Evolutionary conservation across 2,329 filamentous ascomycete species (phyloP), one percentile per base, ranked within the genome.

Genomic region (Colletotrichum spaethianum): DNA sequence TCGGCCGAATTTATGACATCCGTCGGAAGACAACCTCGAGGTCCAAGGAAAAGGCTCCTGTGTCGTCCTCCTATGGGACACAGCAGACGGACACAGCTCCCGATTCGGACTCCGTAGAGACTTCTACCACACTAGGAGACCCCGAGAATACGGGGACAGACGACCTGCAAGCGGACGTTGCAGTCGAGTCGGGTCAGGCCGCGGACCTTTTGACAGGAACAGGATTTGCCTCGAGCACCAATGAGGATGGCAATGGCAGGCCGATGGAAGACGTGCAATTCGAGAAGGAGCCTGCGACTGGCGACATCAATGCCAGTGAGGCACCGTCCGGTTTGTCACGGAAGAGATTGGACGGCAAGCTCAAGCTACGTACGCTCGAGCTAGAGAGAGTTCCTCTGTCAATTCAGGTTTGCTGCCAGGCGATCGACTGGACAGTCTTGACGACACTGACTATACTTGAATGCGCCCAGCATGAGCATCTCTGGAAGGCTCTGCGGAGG

Each of bases 301-400:
- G 53, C 3, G 46, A 7, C 53, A 31, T 28, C 12, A 42, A 55
- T 31, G 42, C 9, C 28, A 31, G 28, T 8, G 40, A 74, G 74
- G 38, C 60, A 7, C 12, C 36, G 4, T 48, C 52, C 44, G 11
- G 12, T 2, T 31, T 74, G 48, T 78, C 75, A 56, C 79, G 82
- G 74, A 84, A 84, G 52, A 80, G 83, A 26, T 80, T 89, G 1
- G 86, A 89, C 40, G 87, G 87, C 42, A 90, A 90, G 76, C 83
- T 96, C 20, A 88, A 86, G 73, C 83, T 96, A n/a, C 90, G 93
- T 70, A 90, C 87, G 1, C 84, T 96, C 12, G 93, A 95, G 80
- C 85, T 96, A 2, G 93, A 96, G 80, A 89, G 93, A 31, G 88
- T 96, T 3, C 88, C 90, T 0, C 82, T 96, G n/a, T 94, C 92